phyloP scores from a whole-genome alignment of 306 rosid species.

The Vicia villosa region DNA sequence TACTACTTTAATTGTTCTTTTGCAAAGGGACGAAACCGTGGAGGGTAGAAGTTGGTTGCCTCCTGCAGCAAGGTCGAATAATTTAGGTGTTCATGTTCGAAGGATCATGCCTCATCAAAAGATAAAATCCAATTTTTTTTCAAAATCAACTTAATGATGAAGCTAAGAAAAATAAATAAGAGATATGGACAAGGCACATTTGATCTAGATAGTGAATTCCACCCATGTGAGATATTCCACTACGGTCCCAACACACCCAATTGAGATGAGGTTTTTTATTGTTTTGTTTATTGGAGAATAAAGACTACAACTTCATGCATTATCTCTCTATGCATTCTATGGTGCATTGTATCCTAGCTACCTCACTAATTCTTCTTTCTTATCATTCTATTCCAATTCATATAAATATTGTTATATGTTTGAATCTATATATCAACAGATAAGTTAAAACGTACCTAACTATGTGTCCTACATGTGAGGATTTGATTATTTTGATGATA shows the following conservation, averaged over 20 bases:
- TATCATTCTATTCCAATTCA: constrained; percentile 44
- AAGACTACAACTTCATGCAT: constrained; percentile 36
- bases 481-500: too few species aligned
- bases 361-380: constrained; percentile 49
- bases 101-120: constrained; percentile 63
- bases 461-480: too few species aligned
- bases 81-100: constrained; percentile 64
- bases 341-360: constrained; percentile 56
- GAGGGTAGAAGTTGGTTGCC: constrained; percentile 57
- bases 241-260: constrained; percentile 56
- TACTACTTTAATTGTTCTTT: constrained; percentile 17
- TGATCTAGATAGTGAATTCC: constrained; percentile 37
- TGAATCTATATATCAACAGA: too few species aligned
- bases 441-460: too few species aligned
- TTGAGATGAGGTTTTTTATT: constrained; percentile 42
- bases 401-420: too few species aligned
- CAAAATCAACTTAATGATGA: background rate
- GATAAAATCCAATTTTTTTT: background rate
- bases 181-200: constrained; percentile 42
- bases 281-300: constrained; percentile 35
- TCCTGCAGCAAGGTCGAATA: constrained; percentile 70
- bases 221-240: constrained; percentile 63
- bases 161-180: background rate
- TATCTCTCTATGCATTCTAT: constrained; percentile 31
- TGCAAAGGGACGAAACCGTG: constrained; percentile 3